A percentile compares a stretch with the other conserved stretches of the same genome.
These are phyloP conservation scores for Ustilago curta DNA, from an alignment of 1,284 basidiomycete species.

Conservation along the genomic window DNA sequence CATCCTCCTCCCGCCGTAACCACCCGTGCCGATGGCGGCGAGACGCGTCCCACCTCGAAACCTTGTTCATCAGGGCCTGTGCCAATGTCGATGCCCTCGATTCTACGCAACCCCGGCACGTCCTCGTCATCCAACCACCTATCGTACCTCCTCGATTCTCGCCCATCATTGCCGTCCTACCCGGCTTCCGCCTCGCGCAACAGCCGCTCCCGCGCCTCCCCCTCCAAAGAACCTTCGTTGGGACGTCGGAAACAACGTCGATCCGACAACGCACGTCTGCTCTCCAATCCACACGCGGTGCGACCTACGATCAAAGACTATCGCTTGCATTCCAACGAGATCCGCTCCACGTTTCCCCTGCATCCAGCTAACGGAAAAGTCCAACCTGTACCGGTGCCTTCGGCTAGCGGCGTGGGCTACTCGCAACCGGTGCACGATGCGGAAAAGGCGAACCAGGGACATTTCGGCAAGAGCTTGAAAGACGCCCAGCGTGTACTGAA, in stretches of 20 bases:
- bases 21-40: no score
- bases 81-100: constrained; percentile 50
- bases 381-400: constrained; percentile 18
- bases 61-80: constrained; percentile 18
- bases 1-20: no score
- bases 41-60: neutral
- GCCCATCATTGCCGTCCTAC: constrained; percentile 25
- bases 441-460: constrained; percentile 40
- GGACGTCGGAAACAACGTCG: constrained; percentile 47
- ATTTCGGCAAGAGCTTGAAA: constrained; percentile 50
- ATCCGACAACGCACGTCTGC: constrained; percentile 50
- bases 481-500: constrained; percentile 58
- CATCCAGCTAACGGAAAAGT: constrained; percentile 3
- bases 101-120: constrained; percentile 29
- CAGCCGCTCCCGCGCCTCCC: neutral
- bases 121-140: constrained; percentile 20
- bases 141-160: constrained; percentile 10
- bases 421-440: constrained; percentile 35
- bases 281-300: constrained; percentile 54
- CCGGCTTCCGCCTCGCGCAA: constrained; percentile 11
- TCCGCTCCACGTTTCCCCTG: constrained; percentile 48
- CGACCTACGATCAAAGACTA: constrained; percentile 55
- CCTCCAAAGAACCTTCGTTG: constrained; percentile 11
- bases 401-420: constrained; percentile 5
- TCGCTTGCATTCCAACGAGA: constrained; percentile 47